phyloP scores from a whole-genome alignment of 2,329 filamentous ascomycete genomes.

The Periconia sp. region DNA sequence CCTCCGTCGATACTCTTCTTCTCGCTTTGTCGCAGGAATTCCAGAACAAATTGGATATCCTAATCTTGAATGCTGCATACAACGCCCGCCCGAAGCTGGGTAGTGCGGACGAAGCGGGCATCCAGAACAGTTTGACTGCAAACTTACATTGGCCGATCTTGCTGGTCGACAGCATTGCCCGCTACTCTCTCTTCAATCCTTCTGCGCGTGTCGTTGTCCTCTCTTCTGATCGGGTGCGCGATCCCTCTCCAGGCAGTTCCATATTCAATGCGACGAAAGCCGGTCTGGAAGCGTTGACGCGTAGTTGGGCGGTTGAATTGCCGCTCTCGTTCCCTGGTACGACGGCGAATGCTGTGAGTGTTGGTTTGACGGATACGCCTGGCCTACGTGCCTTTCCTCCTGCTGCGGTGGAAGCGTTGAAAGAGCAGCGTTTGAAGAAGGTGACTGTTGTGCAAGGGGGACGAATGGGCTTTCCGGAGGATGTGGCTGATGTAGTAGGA shows the following conservation, averaged over 20 bases:
- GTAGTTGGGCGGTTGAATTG: slow-evolving; percentile 31
- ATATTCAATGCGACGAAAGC: slow-evolving; percentile 28
- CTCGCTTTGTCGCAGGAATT: slow-evolving; percentile 16
- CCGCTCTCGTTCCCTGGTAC: slow-evolving; percentile 28
- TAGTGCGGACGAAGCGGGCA: slow-evolving; percentile 12
- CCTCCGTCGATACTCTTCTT: slow-evolving; percentile 14
- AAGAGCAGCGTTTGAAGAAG: slow-evolving; percentile 21
- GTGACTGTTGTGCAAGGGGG: slow-evolving; percentile 27
- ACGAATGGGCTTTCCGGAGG: slow-evolving; percentile 33
- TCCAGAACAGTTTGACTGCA: slow-evolving; percentile 16
- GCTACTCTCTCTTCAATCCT: slow-evolving; percentile 17
- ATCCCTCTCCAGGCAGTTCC: slow-evolving; percentile 16
- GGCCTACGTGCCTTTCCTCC: slow-evolving; percentile 18
- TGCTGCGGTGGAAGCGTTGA: slow-evolving; percentile 19
- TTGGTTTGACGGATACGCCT: slow-evolving; percentile 36
- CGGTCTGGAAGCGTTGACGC: slow-evolving; percentile 25
- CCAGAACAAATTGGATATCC: slow-evolving; percentile 25
- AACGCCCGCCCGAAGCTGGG: slow-evolving; percentile 9
- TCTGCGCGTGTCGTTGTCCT: slow-evolving; percentile 26
- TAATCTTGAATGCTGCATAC: slow-evolving; percentile 25
- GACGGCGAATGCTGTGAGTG: slow-evolving; percentile 35
- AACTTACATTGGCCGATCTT: slow-evolving; percentile 29
- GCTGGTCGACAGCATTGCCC: slow-evolving; percentile 26
- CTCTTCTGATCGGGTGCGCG: slow-evolving; percentile 19
- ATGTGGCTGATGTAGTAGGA: slow-evolving; percentile 74